These are phyloP conservation scores for Candida sakaeoensis DNA, from an alignment of 805 yeast species.

Conservation along the genomic window DNA sequence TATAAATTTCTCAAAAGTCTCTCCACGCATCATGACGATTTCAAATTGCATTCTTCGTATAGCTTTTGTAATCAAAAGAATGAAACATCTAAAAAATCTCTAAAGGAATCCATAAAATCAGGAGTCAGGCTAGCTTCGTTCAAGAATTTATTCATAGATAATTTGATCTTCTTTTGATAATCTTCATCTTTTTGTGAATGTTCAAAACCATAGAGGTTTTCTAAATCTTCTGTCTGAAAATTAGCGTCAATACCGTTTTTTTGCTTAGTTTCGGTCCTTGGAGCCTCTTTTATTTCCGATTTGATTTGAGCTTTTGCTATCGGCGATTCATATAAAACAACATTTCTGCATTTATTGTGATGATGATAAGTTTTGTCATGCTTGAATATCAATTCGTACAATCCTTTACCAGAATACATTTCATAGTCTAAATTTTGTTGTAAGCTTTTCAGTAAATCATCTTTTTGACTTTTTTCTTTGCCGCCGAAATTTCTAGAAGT, in stretches of 20 bases:
- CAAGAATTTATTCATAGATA: slow-evolving; percentile 1
- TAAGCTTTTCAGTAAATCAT: no score
- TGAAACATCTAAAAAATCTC: slow-evolving; percentile 5
- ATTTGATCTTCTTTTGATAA: slow-evolving; percentile 1
- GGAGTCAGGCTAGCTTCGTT: background rate
- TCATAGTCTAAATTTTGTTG: no score
- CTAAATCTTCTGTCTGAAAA: slow-evolving; percentile 3
- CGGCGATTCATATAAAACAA: background rate
- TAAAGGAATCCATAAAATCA: background rate
- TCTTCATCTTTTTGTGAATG: background rate
- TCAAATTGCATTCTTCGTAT: no score
- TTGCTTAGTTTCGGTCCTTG: background rate
- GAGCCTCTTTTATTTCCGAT: background rate
- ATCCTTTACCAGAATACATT: slow-evolving; percentile 6
- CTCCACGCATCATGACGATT: no score
- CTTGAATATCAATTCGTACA: slow-evolving; percentile 6
- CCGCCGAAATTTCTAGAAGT: no score
- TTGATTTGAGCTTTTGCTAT: background rate
- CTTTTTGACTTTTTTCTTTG: background rate
- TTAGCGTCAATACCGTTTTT: background rate
- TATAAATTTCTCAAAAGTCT: no score
- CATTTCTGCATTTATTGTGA: background rate
- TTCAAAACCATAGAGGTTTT: background rate
- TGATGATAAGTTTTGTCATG: slow-evolving; percentile 6
- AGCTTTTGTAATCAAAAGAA: no score